Base-by-base conservation (phyloP, 768 basidiomycete species). In the Galerina marginata region DNA sequence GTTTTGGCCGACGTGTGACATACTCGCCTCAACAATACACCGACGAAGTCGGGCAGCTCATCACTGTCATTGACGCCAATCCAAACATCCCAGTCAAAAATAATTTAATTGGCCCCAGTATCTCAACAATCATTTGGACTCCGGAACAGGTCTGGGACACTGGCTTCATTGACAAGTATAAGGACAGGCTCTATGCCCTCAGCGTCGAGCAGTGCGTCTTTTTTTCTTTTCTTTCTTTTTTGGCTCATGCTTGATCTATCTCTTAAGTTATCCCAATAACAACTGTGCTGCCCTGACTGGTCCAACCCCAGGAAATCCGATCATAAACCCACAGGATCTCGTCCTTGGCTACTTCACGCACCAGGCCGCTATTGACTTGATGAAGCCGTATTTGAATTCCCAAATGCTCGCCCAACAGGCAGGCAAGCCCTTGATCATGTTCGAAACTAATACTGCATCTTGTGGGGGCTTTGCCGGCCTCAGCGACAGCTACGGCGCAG, bases 391-490 rank as follows among this genome's bases (percentile, higher is more conserved):
- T 70, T 65, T 82, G 12, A 75, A 76, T 52, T 81, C 85, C 0
- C 77, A 83, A 1, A 62, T 63, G 54, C 77, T 81, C 6, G 86
- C 86, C 0, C 76, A 77, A 48, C 70, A 71, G 0, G 69, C 71
- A 0, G 71, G 73, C 0, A 83, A 82, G 66, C 84, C 82, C 0
- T 75, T 90, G 58, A 71, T 88, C 50, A 88, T 91, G 86, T 83
- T 90, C 60, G 89, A 91, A 68, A 89, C 86, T 6, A 90, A 90
- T 66, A 84, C 84, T 1, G 87, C 87, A 7, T 84, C 83, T 47
- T 90, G 88, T 75, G 88, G 86, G 70, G 88, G 89, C 6, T 87
- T 89, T 68, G 74, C 83, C 15, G 89, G 88, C 2, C 73, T 89
- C 20, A 83, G 81, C 33, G 84, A 90, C 65, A 80, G 77, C 54